Evolutionary conservation across 139 green algal species (phyloP).

Genomic region (Asterochloris erici): DNA sequence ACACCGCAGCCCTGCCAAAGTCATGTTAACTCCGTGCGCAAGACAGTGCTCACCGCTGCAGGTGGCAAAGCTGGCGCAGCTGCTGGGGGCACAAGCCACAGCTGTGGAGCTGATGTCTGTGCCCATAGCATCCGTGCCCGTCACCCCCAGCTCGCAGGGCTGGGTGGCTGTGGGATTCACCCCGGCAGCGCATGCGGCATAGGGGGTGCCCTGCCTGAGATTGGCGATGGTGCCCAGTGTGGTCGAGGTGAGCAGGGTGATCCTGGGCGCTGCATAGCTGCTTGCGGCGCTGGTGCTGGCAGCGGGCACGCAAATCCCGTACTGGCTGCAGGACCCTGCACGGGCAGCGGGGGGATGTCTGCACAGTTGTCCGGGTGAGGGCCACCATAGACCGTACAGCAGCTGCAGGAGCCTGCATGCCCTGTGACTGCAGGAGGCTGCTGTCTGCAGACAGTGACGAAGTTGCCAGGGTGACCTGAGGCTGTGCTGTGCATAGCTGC

Average conservation of each 20-base stretch:
- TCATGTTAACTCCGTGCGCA: not conserved
- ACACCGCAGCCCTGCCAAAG: too few species aligned
- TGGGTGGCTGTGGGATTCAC: not conserved
- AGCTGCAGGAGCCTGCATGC: not conserved
- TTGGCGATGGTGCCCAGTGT: not conserved
- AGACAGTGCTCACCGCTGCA: not conserved
- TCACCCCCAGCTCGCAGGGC: slow-evolving; percentile 10
- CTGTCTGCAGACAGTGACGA: not conserved
- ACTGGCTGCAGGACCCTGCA: slow-evolving; percentile 18
- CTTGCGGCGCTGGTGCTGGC: not conserved
- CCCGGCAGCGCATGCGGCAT: slow-evolving; percentile 6
- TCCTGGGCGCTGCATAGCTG: not conserved
- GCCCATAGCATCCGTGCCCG: not conserved
- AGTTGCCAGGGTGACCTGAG: not conserved
- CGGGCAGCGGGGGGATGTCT: not conserved
- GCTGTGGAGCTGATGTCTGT: not conserved
- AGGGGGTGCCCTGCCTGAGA: slow-evolving; percentile 6
- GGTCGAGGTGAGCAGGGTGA: slow-evolving; percentile 4
- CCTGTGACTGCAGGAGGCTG: not conserved
- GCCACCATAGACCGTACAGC: not conserved
- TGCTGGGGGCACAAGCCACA: slow-evolving; percentile 6
- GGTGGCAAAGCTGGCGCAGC: not conserved
- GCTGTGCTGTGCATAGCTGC: not conserved
- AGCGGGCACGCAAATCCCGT: slow-evolving; percentile 1
- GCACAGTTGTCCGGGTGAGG: not conserved